Evolutionary conservation across 139 green algal genomes (phyloP), one percentile per base, ranked within the genome.

Genomic region (Limnomonas spitsbergensis): DNA sequence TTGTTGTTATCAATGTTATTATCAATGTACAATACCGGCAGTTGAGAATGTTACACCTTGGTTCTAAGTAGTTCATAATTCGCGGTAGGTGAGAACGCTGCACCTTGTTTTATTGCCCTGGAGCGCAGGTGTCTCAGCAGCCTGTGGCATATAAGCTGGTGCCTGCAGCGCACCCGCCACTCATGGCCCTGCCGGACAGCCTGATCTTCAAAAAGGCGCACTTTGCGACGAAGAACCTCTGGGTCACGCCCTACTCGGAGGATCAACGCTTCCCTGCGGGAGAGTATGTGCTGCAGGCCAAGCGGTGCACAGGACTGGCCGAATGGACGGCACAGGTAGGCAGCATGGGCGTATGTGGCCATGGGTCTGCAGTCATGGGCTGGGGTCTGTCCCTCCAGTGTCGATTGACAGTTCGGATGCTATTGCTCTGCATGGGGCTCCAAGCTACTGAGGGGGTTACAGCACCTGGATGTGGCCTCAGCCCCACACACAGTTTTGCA

Each of bases 191-290:
- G 26, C 75, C 79, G 20, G 75, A 75, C 27, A 86, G 73, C 38
- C 47, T 87, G n/a, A 83, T 92, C 35, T 61, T 47, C 3, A 68
- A 74, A 61, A 80, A 85, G 26, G 73, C 24, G 6, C 29, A 53
- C 47, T 97, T 97, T 84, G 93, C 93, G 34, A 90, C 83, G 42
- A 91, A 91, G 78, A 81, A 88, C 71, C 85, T 91, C 20, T 93
- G 86, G 87, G 90, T 94, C 3, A 94, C 90, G 2, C 84, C 84
- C 4, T 56, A 92, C 82, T 75, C 42, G 2, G 87, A 92, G 42
- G 69, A 76, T 1, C 85, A 94, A 80, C 40, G 40, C 4, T 94
- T 76, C 53, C 89, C 90, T 3, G 86, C 89, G 1, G 90, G 90
- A 0, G 87, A 92, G 36, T 92, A 86, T 80, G 90, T 94, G n/a